Conservation (phyloP, 768 basidiomycete genomes). For the Pulveroboletus sp. region DNA sequence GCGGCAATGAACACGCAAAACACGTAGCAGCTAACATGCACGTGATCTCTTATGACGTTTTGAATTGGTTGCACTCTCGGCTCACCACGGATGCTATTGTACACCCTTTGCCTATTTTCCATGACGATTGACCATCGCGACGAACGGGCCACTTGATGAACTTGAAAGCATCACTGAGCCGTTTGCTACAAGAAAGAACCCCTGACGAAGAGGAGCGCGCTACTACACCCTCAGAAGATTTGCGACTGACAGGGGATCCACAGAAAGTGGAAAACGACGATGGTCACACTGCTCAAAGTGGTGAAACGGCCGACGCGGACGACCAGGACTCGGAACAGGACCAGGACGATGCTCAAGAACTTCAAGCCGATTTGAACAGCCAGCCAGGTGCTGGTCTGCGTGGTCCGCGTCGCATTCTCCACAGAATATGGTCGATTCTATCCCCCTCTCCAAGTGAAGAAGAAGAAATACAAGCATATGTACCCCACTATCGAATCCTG, state of each 20-base stretch:
- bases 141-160: slow-evolving; percentile 10
- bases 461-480: slow-evolving; percentile 31
- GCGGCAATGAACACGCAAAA: neutral
- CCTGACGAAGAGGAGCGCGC: slow-evolving; percentile 17
- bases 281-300: neutral
- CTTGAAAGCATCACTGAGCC: slow-evolving; percentile 4
- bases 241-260: neutral
- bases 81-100: too few relatives aligned
- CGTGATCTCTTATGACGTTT: slow-evolving; percentile 2
- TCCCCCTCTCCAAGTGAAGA: slow-evolving; percentile 21
- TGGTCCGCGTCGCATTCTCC: neutral
- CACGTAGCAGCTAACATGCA: neutral
- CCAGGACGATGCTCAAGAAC: slow-evolving; percentile 13
- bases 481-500: slow-evolving; percentile 57
- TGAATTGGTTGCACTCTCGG: too few relatives aligned
- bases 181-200: slow-evolving; percentile 7
- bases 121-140: slow-evolving; percentile 3
- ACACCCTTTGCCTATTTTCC: too few relatives aligned
- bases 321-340: slow-evolving; percentile 6
- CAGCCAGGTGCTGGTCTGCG: neutral
- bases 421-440: slow-evolving; percentile 7
- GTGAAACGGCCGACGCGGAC: neutral
- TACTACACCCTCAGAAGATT: neutral
- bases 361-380: slow-evolving; percentile 1
- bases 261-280: neutral